Percentiles rank a stretch among this genome's conserved stretches.
Evolutionary conservation across 306 rosid species (phyloP).

Genomic region (Acacia acuminata): DNA sequence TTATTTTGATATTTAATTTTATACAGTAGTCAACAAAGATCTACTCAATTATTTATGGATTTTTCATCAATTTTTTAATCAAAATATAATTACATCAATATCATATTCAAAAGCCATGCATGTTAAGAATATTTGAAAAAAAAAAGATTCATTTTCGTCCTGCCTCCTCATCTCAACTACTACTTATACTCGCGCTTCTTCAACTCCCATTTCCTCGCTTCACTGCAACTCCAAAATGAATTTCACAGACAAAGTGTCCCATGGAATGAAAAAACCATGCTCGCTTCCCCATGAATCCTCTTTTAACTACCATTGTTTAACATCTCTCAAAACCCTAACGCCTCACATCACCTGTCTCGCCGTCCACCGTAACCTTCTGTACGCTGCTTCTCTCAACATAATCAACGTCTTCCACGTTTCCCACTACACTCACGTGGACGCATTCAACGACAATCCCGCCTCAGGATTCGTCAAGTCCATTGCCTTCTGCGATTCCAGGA

Average conservation of each 20-base stretch:
- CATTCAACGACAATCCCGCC: slow-evolving; percentile 42
- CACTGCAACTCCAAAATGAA: slow-evolving; percentile 22
- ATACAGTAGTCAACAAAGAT: not conserved
- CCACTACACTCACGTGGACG: slow-evolving; percentile 35
- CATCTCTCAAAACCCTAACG: slow-evolving; percentile 40
- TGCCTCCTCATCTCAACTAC: not conserved
- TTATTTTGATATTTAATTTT: too few relatives aligned
- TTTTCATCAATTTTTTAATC: not conserved
- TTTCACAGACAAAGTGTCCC: not conserved
- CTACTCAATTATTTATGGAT: not conserved
- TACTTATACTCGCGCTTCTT: slow-evolving; percentile 38
- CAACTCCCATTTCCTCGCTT: not conserved
- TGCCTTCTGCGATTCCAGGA: slow-evolving; percentile 37
- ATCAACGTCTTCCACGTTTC: slow-evolving; percentile 58
- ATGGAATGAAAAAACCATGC: not conserved
- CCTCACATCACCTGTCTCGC: slow-evolving; percentile 59
- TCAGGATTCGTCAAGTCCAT: slow-evolving; percentile 69
- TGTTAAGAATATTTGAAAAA: not conserved
- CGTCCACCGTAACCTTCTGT: slow-evolving; percentile 55
- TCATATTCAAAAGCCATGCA: not conserved
- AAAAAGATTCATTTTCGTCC: not conserved
- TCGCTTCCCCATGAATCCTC: not conserved
- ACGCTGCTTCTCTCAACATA: slow-evolving; percentile 54
- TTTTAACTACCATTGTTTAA: slow-evolving; percentile 14
- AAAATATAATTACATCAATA: not conserved